Evolutionary conservation across 306 rosid genomes (phyloP).

Genomic region (Calophaca sinica): DNA sequence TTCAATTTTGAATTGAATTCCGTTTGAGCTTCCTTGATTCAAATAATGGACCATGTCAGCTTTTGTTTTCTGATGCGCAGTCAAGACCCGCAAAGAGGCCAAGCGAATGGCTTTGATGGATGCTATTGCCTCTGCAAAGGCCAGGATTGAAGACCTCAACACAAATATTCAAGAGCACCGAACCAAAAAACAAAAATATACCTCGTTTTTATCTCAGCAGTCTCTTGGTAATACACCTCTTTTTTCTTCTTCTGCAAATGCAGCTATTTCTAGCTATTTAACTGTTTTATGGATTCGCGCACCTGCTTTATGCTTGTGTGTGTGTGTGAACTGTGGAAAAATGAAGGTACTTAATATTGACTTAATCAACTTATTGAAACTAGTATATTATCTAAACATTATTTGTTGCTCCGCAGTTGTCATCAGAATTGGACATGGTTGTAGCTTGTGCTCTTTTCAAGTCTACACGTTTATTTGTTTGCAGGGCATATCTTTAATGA

Average conservation of each 20-base stretch:
- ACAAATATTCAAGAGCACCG: constrained; percentile 55
- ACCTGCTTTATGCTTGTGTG: too few species aligned
- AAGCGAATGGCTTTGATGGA: constrained; percentile 73
- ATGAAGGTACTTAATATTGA: not conserved
- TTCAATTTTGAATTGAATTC: constrained; percentile 3
- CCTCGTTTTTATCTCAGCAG: constrained; percentile 58
- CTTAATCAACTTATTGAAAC: not conserved
- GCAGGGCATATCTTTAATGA: not conserved
- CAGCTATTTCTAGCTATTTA: not conserved
- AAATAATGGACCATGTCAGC: not conserved
- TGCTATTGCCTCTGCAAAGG: constrained; percentile 64
- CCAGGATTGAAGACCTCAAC: constrained; percentile 62
- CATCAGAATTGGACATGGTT: constrained; percentile 16
- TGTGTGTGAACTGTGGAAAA: too few species aligned
- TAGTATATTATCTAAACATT: not conserved
- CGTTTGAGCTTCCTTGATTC: not conserved
- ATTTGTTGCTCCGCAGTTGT: not conserved
- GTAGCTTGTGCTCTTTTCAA: constrained; percentile 17
- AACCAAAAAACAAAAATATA: constrained; percentile 59
- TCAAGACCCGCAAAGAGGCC: constrained; percentile 83
- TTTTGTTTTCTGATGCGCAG: constrained; percentile 47
- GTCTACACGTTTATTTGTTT: constrained; percentile 12
- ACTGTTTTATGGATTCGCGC: too few species aligned
- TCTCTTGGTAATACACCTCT: constrained; percentile 56
- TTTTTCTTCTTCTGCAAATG: not conserved